Conservation (phyloP, 805 yeast species). For the Suhomyces tanzawaensis region DNA sequence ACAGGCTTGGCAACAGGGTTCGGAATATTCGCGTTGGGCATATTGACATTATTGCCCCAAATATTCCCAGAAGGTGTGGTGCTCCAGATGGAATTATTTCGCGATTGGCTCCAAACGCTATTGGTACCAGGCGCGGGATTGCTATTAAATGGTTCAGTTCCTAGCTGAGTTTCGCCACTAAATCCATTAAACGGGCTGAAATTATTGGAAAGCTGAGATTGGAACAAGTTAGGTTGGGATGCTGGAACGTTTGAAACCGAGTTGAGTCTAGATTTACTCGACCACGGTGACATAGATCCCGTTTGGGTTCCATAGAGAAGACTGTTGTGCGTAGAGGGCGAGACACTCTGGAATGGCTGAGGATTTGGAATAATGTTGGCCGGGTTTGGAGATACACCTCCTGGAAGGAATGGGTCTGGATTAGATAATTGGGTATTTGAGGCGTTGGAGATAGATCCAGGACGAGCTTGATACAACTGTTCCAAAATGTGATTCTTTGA, state of each 20-base stretch:
- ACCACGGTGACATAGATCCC: slow-evolving; percentile 11
- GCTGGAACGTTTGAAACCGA: slow-evolving; percentile 2
- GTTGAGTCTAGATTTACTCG: slow-evolving; percentile 12
- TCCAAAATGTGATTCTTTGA: slow-evolving; percentile 27
- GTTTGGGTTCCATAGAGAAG: slow-evolving; percentile 4
- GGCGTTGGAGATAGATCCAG: slow-evolving; percentile 14
- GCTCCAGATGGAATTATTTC: slow-evolving; percentile 35
- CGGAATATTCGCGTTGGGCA: neutral
- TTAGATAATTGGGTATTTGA: neutral
- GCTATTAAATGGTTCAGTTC: slow-evolving; percentile 4
- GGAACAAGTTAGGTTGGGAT: slow-evolving; percentile 5
- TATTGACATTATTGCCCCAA: slow-evolving; percentile 6
- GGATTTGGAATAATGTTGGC: slow-evolving; percentile 1
- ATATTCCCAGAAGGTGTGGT: slow-evolving; percentile 9
- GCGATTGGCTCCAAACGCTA: slow-evolving; percentile 14
- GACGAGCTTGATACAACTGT: slow-evolving; percentile 35
- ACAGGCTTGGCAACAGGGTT: slow-evolving; percentile 2
- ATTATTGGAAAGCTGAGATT: slow-evolving; percentile 5
- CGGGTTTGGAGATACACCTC: neutral
- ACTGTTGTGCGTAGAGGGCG: slow-evolving; percentile 9
- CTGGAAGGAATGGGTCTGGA: slow-evolving; percentile 2
- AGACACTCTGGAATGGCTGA: slow-evolving; percentile 1
- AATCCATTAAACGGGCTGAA: slow-evolving; percentile 20
- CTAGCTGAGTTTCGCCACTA: neutral
- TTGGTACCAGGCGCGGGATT: neutral